Conservation (phyloP, 1,284 basidiomycete genomes). For the Moesziomyces sp. region DNA sequence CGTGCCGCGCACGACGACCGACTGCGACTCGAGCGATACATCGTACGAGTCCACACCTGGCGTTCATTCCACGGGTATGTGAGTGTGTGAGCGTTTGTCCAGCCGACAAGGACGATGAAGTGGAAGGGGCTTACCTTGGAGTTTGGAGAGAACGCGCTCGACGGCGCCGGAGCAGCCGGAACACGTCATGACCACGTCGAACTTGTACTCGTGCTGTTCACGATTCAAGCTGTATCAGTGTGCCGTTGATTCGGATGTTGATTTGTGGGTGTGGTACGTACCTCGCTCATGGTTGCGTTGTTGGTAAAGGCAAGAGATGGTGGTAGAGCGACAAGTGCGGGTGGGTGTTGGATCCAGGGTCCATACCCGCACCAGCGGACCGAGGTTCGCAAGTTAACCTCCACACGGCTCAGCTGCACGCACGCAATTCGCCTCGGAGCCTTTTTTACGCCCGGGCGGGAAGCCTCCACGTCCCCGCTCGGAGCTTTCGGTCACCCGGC, state of each 20-base stretch:
- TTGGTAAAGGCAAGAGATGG: too few species aligned
- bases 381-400: too few species aligned
- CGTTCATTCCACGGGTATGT: not conserved
- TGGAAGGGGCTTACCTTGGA: constrained; percentile 72
- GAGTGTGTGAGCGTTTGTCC: not conserved
- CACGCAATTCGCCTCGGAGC: too few species aligned
- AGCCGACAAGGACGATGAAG: not conserved
- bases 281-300: constrained; percentile 14
- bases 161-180: constrained; percentile 83
- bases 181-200: constrained; percentile 83
- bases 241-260: too few species aligned
- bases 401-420: too few species aligned
- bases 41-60: constrained; percentile 63
- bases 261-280: not conserved
- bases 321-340: too few species aligned
- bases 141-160: constrained; percentile 77
- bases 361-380: too few species aligned
- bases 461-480: too few species aligned
- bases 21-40: constrained; percentile 77
- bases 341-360: too few species aligned
- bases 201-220: constrained; percentile 71
- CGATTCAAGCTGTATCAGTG: not conserved
- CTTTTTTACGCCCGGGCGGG: too few species aligned
- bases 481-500: too few species aligned
- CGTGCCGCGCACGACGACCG: constrained; percentile 76